phyloP scores from a whole-genome alignment of 345 rosid genomes.

The Eucalyptus grandis region DNA sequence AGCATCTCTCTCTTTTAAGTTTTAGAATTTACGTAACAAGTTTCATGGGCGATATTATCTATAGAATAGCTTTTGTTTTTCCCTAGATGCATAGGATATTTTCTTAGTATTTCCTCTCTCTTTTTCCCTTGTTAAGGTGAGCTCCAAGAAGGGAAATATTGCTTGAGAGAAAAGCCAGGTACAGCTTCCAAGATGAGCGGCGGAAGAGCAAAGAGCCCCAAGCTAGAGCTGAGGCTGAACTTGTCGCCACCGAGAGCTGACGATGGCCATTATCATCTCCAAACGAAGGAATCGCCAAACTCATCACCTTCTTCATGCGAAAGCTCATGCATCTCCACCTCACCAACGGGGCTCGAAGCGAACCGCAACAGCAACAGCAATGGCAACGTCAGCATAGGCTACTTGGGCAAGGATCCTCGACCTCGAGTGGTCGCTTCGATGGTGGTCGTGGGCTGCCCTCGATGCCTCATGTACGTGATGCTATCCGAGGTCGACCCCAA shows the following conservation, averaged over 20 bases:
- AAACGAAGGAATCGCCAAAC: background rate
- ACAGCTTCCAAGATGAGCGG: slow-evolving; percentile 3
- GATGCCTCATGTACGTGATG: slow-evolving; percentile 60
- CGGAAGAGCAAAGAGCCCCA: background rate
- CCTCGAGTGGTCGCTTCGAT: slow-evolving; percentile 1
- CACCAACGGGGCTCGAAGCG: background rate
- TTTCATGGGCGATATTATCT: background rate
- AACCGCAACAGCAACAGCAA: background rate
- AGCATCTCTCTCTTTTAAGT: background rate
- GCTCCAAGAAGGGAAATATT: background rate
- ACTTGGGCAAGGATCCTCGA: background rate
- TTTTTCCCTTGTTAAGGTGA: background rate
- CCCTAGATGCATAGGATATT: background rate
- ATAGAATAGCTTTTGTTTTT: background rate
- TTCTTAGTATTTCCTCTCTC: background rate
- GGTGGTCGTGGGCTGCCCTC: slow-evolving; percentile 46
- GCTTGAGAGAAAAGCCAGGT: background rate
- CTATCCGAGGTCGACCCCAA: slow-evolving; percentile 33
- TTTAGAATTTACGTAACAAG: background rate
- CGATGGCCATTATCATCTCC: background rate
- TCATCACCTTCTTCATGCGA: slow-evolving; percentile 2
- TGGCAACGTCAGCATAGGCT: background rate
- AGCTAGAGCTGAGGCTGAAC: slow-evolving; percentile 37
- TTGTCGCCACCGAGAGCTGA: slow-evolving; percentile 15
- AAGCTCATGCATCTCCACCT: slow-evolving; percentile 35